Evolutionary conservation across 78 protist genomes (phyloP), one percentile per base, ranked within the genome.

Genomic region (Anaeramoeba flamelloides): DNA sequence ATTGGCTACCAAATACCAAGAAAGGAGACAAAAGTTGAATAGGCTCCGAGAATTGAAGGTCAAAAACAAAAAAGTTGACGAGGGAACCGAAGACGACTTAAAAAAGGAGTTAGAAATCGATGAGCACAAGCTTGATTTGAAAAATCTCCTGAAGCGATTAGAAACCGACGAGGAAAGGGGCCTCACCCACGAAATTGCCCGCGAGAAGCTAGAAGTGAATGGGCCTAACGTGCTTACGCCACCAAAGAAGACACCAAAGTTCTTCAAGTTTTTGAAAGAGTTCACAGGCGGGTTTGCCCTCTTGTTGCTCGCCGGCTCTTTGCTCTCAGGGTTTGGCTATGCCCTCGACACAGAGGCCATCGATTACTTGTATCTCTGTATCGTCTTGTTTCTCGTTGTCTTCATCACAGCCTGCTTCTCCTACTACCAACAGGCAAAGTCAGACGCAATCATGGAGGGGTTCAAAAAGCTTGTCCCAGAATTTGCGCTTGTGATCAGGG

Each of bases 371-470:
- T 53, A 53, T 53, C 69, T 79, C 30, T 94, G 96, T 34, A 69
- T 93, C 76, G 93, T 91, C 34, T 86, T 93, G 80, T 1, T 81
- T 34, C 79, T 82, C 64, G 93, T 95, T 22, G 92, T 94, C n/a
- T 0, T 92, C 17, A 33, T 91, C 40, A 92, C 92, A 30, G 89
- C 88, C 77, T 76, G 81, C 41, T 89, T 95, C 83, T 64, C 91
- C 2, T 91, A 33, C 86, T 41, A 81, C 34, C 97, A 94, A 87
- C 90, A 93, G 40, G 79, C 64, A 12, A 86, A 88, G 79, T 78
- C 94, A 1, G 39, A 76, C 26, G n/a, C 77, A 32, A 88, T 91
- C 37, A 90, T 96, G 97, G 91, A 39, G 2, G 79, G 82, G 17
- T 89, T 94, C 84, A 80, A 79, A 64, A 36, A 22, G 2, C 53